Evolutionary conservation across 331 rosid genomes (phyloP).

Genomic region (Quercus phellos): DNA sequence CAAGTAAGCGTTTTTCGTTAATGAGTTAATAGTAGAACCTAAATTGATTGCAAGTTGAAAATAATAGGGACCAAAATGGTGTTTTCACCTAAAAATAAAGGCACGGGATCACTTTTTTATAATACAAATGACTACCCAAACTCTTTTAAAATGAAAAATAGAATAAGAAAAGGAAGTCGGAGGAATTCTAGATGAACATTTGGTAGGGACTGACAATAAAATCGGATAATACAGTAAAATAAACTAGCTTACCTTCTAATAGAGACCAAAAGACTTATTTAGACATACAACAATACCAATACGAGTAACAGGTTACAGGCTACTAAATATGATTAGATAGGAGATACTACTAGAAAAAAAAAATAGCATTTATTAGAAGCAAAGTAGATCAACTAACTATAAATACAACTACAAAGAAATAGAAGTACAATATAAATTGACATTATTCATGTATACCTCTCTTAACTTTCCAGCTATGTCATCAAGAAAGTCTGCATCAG

Average conservation of each 20-base stretch:
- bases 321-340: not conserved
- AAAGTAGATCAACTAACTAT: not conserved
- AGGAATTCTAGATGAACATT: not conserved
- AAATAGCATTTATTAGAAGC: not conserved
- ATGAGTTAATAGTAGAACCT: too few species aligned
- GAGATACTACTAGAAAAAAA: not conserved
- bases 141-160: not conserved
- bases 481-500: slow-evolving; percentile 80
- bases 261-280: too few species aligned
- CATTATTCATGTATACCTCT: slow-evolving; percentile 53
- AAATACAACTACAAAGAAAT: not conserved
- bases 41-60: too few species aligned
- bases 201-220: not conserved
- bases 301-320: not conserved
- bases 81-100: too few species aligned
- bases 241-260: too few species aligned
- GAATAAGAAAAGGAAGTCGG: not conserved
- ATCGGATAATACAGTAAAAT: too few species aligned
- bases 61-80: too few species aligned
- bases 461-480: slow-evolving; percentile 83
- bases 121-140: not conserved
- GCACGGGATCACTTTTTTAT: too few species aligned
- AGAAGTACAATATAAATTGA: not conserved
- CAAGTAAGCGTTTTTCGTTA: too few species aligned
- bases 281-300: too few species aligned